A percentile compares a stretch with the other conserved stretches of the same genome.
Conservation (phyloP, 1,139 yeast species). For the Ogataea hybrid region DNA sequence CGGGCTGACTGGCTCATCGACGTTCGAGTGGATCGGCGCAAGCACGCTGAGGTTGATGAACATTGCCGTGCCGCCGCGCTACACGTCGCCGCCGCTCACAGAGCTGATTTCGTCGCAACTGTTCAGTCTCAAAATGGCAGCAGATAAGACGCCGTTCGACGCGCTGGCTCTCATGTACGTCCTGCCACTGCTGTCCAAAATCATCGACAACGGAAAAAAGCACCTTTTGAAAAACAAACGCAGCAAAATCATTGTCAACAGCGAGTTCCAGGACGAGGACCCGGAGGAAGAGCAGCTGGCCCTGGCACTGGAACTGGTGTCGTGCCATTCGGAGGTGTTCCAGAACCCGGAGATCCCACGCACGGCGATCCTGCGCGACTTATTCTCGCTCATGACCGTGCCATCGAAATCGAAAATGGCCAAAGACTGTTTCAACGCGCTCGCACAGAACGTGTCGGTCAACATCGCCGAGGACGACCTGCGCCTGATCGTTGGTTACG, state of each 20-base stretch:
- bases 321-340: slow-evolving; percentile 74
- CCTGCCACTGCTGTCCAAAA: slow-evolving; percentile 67
- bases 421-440: slow-evolving; percentile 75
- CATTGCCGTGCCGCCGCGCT: slow-evolving; percentile 42
- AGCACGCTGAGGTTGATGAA: slow-evolving; percentile 59
- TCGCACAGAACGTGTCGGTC: slow-evolving; percentile 73
- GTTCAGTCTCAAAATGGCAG: slow-evolving; percentile 70
- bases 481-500: slow-evolving; percentile 51
- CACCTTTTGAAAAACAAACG: slow-evolving; percentile 52
- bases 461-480: slow-evolving; percentile 58
- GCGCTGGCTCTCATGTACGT: slow-evolving; percentile 66
- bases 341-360: slow-evolving; percentile 70
- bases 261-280: slow-evolving; percentile 74
- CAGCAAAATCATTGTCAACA: slow-evolving; percentile 41
- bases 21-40: slow-evolving; percentile 45
- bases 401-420: slow-evolving; percentile 80
- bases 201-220: slow-evolving; percentile 57
- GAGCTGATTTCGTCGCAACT: slow-evolving; percentile 53
- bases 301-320: slow-evolving; percentile 72
- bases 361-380: slow-evolving; percentile 53
- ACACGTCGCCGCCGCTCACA: slow-evolving; percentile 49
- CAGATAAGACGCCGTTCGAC: slow-evolving; percentile 74
- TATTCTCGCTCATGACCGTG: slow-evolving; percentile 64
- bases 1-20: slow-evolving; percentile 25
- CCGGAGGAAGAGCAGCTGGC: slow-evolving; percentile 85